Base-by-base conservation (phyloP, 2,329 filamentous ascomycete species). In the Botrytis squamosa region DNA sequence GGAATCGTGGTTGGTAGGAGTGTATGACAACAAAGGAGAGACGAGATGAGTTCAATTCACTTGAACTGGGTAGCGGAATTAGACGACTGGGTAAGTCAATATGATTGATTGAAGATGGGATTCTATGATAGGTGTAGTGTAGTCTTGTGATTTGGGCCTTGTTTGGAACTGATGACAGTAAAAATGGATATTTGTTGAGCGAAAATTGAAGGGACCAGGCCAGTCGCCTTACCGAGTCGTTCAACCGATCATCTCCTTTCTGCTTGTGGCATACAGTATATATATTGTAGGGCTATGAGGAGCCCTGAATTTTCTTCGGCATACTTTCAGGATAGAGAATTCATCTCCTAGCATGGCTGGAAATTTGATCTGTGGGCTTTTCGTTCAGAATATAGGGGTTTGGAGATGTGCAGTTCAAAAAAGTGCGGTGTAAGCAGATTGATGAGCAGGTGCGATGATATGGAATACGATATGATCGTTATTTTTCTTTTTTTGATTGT, bases 41-140 rank as follows among this genome's bases (percentile, higher is more conserved):
- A 52, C 5, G 22, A 12, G 22, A 12, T 5, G 4, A 10, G 25
- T 5, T 2, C 2, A 0, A 2, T n/a, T n/a, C 3, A 25, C 1
- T 52, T 5, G 10, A 4, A 52, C 6, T 52, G 46, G 46, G 22
- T 1, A 25, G 22, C 1, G 22, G 22, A 49, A 12, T 49, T 44
- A 44, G 16, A 0, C 6, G 16, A 49, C 2, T 25, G 46, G 22
- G 22, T n/a, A 12, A 5, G 22, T 52, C 9, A 0, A 4, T 25
- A 4, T 5, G 10, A 5, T 25, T 12, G 9, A 22, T 25, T 12
- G 9, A 22, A 10, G 22, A 52, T 46, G 4, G 18, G 18, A 46
- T 22, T 46, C 3, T 3, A 46, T 22, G 44, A 1, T 9, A 7
- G 18, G 6, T 9, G 18, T 29, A 29, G 29, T 29, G 29, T 9